Evolutionary conservation across 139 green algal genomes (phyloP).

Genomic region (Marvania coccoides): DNA sequence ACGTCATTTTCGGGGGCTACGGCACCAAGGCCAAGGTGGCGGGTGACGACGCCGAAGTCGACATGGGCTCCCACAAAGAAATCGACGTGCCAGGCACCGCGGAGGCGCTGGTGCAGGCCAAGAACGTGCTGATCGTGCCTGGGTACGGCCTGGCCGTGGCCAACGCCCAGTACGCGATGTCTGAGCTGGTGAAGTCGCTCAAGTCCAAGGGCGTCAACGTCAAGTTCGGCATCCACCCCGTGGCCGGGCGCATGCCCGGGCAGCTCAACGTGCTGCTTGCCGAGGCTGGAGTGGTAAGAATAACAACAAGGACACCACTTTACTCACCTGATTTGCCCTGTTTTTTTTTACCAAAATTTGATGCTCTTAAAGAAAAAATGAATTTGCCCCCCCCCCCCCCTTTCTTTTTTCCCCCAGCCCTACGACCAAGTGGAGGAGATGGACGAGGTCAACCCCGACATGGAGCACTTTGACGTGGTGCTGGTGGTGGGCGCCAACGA

Average conservation of each 20-base stretch:
- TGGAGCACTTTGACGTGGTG: conserved; percentile 64
- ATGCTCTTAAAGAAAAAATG: no score
- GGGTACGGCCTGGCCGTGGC: conserved; percentile 86
- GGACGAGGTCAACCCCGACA: conserved; percentile 59
- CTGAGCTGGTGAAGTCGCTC: conserved; percentile 55
- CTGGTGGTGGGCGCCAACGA: conserved; percentile 84
- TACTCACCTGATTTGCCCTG: no score
- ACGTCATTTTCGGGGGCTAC: conserved; percentile 84
- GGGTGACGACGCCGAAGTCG: background rate
- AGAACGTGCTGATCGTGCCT: conserved; percentile 76
- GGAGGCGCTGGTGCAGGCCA: conserved; percentile 38
- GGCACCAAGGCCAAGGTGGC: conserved; percentile 18
- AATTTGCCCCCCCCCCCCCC: no score
- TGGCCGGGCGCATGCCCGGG: conserved; percentile 82
- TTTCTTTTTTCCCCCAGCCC: no score
- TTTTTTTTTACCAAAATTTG: no score
- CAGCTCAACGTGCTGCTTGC: conserved; percentile 94
- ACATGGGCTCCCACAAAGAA: conserved; percentile 27
- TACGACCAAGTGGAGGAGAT: conserved; percentile 55
- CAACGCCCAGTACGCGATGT: conserved; percentile 68
- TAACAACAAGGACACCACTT: conserved; percentile 60
- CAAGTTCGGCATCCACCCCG: conserved; percentile 77
- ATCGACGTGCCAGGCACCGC: conserved; percentile 27
- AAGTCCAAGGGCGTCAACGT: conserved; percentile 43
- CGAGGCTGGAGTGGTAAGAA: conserved; percentile 78